Base-by-base conservation (phyloP, 805 yeast species). In the Sugiyamaella americana region DNA sequence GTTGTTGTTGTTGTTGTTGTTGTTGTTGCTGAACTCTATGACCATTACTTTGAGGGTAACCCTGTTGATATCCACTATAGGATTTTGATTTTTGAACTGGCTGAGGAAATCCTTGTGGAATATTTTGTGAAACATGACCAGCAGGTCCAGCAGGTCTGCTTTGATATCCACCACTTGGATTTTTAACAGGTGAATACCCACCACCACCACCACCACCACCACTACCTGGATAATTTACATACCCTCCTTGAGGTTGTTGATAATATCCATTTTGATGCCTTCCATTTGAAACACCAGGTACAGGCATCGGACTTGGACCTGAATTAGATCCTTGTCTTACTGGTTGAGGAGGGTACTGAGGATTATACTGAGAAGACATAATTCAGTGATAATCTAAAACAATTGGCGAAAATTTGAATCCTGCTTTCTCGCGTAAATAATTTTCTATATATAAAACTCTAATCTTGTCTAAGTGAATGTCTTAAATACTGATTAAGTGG, bases 51-150 rank as follows among this genome's bases (percentile, higher is more conserved):
- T 19, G n/a, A 40, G 41, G 11, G 37, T 18, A 16, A 10, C 22
- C 40, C 23, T 24, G 40, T 13, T 16, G 13, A 5, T 18, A 8
- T 8, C 21, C 38, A 8, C 8, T 8, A 18, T 18, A 35, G 13
- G 38, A 16, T 16, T 35, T 8, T 35, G 38, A 19, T 13, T 35
- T 35, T 19, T 35, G 18, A 8, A 16, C 10, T 16, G 6, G 21
- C 37, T 24, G 44, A 35, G 44, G 23, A 18, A 13, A 5, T 20
- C 32, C 43, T 39, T 18, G 29, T 13, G 21, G 32, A n/a, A n/a
- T 22, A 17, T 13, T 20, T 20, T 20, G 34, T 29, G 11, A 6
- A 43, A 16, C 32, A 26, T 35, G 37, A 35, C 37, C 37, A 35
- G 37, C 20, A 35, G 37, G 11, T 21, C 37, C 20, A 6, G 10